phyloP scores from a whole-genome alignment of 176 grass and related monocot species.

The Oryza brachyantha region DNA sequence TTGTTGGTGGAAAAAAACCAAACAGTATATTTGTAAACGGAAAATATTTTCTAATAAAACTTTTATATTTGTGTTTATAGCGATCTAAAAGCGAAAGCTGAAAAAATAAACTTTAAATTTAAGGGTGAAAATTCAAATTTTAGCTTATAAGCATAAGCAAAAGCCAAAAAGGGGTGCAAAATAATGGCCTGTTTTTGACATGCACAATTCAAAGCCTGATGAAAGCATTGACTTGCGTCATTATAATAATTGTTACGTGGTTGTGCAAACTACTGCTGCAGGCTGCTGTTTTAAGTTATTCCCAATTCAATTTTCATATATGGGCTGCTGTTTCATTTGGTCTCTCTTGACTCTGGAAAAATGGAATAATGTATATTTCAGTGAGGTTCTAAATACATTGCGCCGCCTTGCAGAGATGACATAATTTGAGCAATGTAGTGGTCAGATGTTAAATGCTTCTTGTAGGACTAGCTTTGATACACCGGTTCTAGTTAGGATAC shows the following conservation, averaged over 20 bases:
- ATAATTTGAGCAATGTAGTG: background rate
- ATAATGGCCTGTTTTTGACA: slow-evolving; percentile 24
- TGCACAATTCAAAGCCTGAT: slow-evolving; percentile 47
- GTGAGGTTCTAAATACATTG: slow-evolving; percentile 12
- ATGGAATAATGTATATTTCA: background rate
- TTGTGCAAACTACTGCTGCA: slow-evolving; percentile 22
- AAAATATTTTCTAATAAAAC: no score
- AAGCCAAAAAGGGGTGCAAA: no score
- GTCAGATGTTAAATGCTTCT: background rate
- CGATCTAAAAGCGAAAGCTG: no score
- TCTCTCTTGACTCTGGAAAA: background rate
- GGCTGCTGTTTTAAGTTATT: slow-evolving; percentile 12
- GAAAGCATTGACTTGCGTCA: slow-evolving; percentile 52
- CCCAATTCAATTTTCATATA: slow-evolving; percentile 38
- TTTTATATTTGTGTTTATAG: no score
- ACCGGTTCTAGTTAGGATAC: background rate
- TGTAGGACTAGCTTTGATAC: background rate
- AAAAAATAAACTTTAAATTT: no score
- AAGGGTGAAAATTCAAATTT: no score
- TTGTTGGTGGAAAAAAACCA: no score
- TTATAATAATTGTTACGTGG: slow-evolving; percentile 38
- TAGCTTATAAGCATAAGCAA: no score
- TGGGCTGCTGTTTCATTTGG: slow-evolving; percentile 26
- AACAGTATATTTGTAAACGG: no score
- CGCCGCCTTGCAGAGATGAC: background rate